phyloP scores from a whole-genome alignment of 305 asterid genomes.

The Striga hermonthica region DNA sequence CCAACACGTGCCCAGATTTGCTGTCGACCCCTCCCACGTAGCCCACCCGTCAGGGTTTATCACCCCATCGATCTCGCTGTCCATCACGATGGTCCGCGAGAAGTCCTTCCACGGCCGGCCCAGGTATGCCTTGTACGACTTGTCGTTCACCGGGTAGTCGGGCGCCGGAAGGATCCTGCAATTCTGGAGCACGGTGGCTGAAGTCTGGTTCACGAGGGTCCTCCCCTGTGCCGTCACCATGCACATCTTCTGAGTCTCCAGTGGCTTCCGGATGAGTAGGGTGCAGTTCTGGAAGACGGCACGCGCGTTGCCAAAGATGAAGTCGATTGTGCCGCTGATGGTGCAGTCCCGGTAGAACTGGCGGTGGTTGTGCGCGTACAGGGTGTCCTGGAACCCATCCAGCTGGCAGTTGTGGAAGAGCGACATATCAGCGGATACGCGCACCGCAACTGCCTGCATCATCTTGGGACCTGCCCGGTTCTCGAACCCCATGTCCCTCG shows the following conservation, averaged over 20 bases:
- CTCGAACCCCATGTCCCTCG: constrained; percentile 42
- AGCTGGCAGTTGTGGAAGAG: constrained; percentile 45
- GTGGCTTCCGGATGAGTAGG: constrained; percentile 38
- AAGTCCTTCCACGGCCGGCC: constrained; percentile 57
- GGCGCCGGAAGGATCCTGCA: constrained; percentile 36
- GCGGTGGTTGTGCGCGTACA: constrained; percentile 48
- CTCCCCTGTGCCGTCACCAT: constrained; percentile 56
- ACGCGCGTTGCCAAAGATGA: constrained; percentile 47
- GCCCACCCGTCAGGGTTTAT: constrained; percentile 52
- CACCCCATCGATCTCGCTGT: constrained; percentile 35
- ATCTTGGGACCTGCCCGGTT: constrained; percentile 42
- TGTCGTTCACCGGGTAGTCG: constrained; percentile 28
- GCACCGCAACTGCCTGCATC: constrained; percentile 56
- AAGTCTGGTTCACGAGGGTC: constrained; percentile 29
- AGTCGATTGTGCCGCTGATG: constrained; percentile 55
- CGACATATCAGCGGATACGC: constrained; percentile 41
- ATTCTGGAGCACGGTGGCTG: constrained; percentile 44
- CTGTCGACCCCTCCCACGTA: constrained; percentile 35
- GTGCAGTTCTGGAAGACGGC: constrained; percentile 49
- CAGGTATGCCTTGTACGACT: constrained; percentile 29
- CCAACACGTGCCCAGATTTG: constrained; percentile 38
- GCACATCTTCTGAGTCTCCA: constrained; percentile 34
- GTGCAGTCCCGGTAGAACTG: constrained; percentile 53
- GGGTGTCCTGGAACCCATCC: constrained; percentile 59
- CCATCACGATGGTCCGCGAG: constrained; percentile 45